phyloP scores from a whole-genome alignment of 441 rosid genomes.

The Dalechampia spathulata region DNA sequence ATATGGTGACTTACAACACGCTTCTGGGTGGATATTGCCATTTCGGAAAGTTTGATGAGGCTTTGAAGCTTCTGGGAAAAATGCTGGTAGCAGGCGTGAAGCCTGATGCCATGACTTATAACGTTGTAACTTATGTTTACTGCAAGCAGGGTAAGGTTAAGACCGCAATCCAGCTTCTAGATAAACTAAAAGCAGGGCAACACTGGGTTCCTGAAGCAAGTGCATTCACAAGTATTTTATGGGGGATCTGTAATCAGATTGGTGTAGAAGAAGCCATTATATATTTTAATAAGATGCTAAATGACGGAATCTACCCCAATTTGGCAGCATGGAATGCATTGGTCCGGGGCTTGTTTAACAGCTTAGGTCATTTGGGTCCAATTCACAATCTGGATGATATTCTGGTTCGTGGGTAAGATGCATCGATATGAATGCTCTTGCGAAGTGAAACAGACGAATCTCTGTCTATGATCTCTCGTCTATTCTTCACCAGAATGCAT shows the following conservation, averaged over 20 bases:
- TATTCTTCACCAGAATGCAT: background rate
- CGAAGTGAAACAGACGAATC: no score
- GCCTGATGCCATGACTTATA: constrained; percentile 60
- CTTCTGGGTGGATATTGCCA: constrained; percentile 52
- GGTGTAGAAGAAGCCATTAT: constrained; percentile 43
- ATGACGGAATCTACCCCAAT: constrained; percentile 46
- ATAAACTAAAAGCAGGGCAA: constrained; percentile 29
- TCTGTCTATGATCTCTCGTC: no score
- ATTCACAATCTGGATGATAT: constrained; percentile 36
- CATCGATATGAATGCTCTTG: no score
- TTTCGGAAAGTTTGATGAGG: constrained; percentile 38
- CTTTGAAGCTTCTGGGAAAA: constrained; percentile 52
- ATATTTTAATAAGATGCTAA: constrained; percentile 47
- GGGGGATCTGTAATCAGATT: constrained; percentile 52
- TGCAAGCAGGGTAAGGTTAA: constrained; percentile 46
- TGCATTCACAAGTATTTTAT: constrained; percentile 52
- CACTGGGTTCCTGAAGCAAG: constrained; percentile 55
- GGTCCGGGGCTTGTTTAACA: constrained; percentile 45
- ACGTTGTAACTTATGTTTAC: constrained; percentile 42
- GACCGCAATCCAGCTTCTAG: constrained; percentile 35
- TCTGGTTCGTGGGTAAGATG: constrained; percentile 21
- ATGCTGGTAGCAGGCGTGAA: constrained; percentile 48
- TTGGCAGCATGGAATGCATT: constrained; percentile 67
- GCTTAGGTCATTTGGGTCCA: constrained; percentile 37
- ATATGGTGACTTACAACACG: constrained; percentile 56